These are phyloP conservation scores for Talaromyces sp. DNA, from an alignment of 2,329 filamentous ascomycete species.

Conservation along the genomic window DNA sequence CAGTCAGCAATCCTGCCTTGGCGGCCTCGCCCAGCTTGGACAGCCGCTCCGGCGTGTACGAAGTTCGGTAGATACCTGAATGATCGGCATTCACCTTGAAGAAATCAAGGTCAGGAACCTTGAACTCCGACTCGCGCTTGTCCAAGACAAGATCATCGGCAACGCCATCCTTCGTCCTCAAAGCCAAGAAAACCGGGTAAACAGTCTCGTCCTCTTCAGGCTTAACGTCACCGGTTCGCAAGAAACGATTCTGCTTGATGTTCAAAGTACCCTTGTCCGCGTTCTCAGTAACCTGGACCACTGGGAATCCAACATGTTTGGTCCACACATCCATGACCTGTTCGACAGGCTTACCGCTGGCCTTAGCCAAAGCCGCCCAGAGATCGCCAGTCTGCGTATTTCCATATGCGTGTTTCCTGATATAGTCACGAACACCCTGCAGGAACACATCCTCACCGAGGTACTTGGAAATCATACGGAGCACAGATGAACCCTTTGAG, in stretches of 20 bases:
- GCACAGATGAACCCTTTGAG: conserved; percentile 90
- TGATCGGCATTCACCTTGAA: conserved; percentile 97
- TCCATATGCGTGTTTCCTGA: conserved; percentile 94
- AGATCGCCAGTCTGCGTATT: conserved; percentile 90
- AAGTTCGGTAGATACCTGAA: conserved; percentile 85
- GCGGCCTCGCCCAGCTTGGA: conserved; percentile 84
- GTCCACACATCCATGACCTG: conserved; percentile 95
- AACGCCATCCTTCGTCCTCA: conserved; percentile 79
- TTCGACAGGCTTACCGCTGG: conserved; percentile 85
- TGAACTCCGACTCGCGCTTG: conserved; percentile 71
- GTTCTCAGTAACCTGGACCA: conserved; percentile 79
- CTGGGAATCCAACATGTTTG: conserved; percentile 90
- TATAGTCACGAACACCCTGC: conserved; percentile 82
- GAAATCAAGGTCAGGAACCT: conserved; percentile 76
- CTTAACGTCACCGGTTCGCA: conserved; percentile 87
- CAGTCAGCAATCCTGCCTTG: conserved; percentile 71
- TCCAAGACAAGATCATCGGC: conserved; percentile 70
- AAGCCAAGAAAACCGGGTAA: conserved; percentile 83
- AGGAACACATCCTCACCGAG: conserved; percentile 90
- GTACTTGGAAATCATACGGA: conserved; percentile 96
- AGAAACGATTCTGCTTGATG: conserved; percentile 91
- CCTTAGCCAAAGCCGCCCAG: conserved; percentile 81
- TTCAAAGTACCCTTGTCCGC: conserved; percentile 68
- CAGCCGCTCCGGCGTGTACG: conserved; percentile 77
- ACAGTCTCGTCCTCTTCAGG: conserved; percentile 85